A percentile compares a stretch with the other conserved stretches of the same genome.
Evolutionary conservation across 1,139 yeast genomes (phyloP).

Genomic region (Geotrichum klebahnii): DNA sequence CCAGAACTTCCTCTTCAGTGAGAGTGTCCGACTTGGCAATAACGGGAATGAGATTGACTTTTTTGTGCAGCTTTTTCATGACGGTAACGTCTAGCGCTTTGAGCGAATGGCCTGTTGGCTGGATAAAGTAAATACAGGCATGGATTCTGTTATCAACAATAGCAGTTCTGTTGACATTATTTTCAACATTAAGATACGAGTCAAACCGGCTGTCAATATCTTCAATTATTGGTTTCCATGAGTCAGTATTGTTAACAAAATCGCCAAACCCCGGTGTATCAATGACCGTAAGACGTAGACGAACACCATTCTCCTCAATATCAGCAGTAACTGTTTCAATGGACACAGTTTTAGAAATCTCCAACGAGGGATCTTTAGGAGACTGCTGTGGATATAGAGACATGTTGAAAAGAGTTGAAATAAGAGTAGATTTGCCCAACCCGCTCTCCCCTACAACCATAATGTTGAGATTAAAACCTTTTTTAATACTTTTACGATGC

Average conservation of each 20-base stretch:
- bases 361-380: constrained; percentile 37
- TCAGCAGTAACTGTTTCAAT: constrained; percentile 67
- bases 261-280: constrained; percentile 97
- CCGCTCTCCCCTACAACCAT: constrained; percentile 71
- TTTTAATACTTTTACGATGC: constrained; percentile 91
- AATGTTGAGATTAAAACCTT: constrained; percentile 82
- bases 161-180: constrained; percentile 72
- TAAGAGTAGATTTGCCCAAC: constrained; percentile 86
- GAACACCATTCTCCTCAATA: constrained; percentile 91
- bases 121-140: constrained; percentile 95
- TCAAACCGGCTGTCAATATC: constrained; percentile 87
- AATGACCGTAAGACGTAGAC: constrained; percentile 75
- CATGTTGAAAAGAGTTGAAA: constrained; percentile 85
- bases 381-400: constrained; percentile 51
- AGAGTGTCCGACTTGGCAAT: constrained; percentile 93
- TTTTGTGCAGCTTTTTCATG: constrained; percentile 84
- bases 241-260: constrained; percentile 75
- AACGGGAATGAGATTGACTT: constrained; percentile 89
- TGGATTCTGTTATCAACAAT: constrained; percentile 89
- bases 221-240: constrained; percentile 91
- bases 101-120: constrained; percentile 94
- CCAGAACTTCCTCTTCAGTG: constrained; percentile 76
- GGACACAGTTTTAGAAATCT: constrained; percentile 47
- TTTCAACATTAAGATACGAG: constrained; percentile 83
- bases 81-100: constrained; percentile 84